Evolutionary conservation across 1,284 basidiomycete genomes (phyloP), one percentile per base, ranked within the genome.

Genomic region (Cronartium ribicola): DNA sequence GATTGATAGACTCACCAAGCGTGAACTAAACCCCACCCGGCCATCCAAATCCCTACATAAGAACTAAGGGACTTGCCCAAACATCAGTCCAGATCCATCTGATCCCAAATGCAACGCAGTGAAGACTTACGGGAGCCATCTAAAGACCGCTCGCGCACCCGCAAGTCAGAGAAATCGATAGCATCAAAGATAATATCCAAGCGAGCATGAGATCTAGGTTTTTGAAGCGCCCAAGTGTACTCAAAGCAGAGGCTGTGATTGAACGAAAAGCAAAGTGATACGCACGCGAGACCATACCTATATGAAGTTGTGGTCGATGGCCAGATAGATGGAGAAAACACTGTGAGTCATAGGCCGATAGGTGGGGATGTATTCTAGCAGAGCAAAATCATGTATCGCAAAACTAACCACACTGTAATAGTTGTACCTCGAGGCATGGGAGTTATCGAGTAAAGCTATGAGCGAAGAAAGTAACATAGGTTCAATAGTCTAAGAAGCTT

Each of bases 71-170:
- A n/a, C 11, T 5, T 55, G 51, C n/a, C n/a, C 51, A 55, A 22
- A n/a, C 29, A 55, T 55, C 10, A 2, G 29, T 6, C 5, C 5
- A 6, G n/a, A 4, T 20, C 10, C 5, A n/a, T n/a, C 5, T 7
- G n/a, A 22, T 20, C 5, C 2, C 1, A 55, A n/a, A n/a, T n/a
- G n/a, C n/a, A n/a, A n/a, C n/a, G n/a, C n/a, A n/a, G n/a, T n/a
- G n/a, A n/a, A n/a, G 14, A 55, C 51, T 5, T 55, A 55, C 51
- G 51, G 51, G 10, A 55, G 51, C 51, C 51, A 55, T 22, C 51
- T 55, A 22, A 20, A n/a, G n/a, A 4, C n/a, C 14, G 51, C n/a
- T 55, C n/a, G 29, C 5, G n/a, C n/a, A n/a, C n/a, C n/a, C n/a
- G n/a, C n/a, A n/a, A n/a, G 10, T n/a, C n/a, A n/a, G n/a, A n/a